phyloP scores from a whole-genome alignment of 805 yeast genomes.

The Pichia paraexigua region DNA sequence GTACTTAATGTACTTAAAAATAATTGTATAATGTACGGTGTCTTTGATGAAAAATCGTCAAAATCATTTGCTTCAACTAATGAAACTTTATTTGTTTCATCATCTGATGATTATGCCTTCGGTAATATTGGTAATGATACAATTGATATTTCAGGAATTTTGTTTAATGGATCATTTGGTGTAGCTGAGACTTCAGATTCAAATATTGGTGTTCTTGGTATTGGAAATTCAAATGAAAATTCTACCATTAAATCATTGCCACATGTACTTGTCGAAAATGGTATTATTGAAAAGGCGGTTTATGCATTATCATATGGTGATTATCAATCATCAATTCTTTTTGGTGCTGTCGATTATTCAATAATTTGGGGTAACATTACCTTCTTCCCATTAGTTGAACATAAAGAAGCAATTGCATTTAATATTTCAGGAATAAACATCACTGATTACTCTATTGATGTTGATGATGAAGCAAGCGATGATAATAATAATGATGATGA shows the following conservation, averaged over 20 bases:
- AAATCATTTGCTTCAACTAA: conserved; percentile 2
- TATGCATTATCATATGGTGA: conserved; percentile 8
- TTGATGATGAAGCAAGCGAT: too few species aligned
- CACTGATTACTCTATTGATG: not conserved
- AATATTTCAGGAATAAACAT: conserved; percentile 7
- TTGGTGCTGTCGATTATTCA: conserved; percentile 13
- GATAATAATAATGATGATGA: too few species aligned
- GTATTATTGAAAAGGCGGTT: conserved; percentile 8
- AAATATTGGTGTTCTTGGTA: conserved; percentile 14
- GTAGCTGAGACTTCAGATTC: conserved; percentile 10
- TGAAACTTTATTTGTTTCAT: conserved; percentile 1
- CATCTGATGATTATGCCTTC: conserved; percentile 3
- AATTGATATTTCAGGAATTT: not conserved
- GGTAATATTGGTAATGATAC: conserved; percentile 12
- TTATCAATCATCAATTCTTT: conserved; percentile 4
- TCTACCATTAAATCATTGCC: conserved; percentile 11
- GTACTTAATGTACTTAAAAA: not conserved
- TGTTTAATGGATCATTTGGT: conserved; percentile 8
- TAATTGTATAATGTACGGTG: conserved; percentile 12
- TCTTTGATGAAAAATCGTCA: conserved; percentile 9
- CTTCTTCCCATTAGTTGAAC: conserved; percentile 11
- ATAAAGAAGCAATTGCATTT: conserved; percentile 10
- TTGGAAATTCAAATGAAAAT: conserved; percentile 10
- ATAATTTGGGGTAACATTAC: conserved; percentile 5
- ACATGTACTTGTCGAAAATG: conserved; percentile 6